phyloP scores from a whole-genome alignment of 1,139 yeast genomes.

The Geotrichum reessii region DNA sequence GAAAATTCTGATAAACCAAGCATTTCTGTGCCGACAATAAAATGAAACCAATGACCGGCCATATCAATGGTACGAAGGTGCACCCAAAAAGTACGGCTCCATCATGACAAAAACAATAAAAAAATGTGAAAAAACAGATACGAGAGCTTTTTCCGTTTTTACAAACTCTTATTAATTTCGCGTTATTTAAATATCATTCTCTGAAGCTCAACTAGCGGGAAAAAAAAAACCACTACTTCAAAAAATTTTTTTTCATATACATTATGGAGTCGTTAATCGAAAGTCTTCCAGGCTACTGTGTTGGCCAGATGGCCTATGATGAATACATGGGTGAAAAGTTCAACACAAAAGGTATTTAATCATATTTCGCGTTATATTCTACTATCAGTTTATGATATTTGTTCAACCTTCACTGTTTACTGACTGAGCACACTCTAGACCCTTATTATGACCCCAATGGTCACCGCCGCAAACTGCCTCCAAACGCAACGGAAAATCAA shows the following conservation, averaged over 20 bases:
- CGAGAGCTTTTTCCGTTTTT: neutral
- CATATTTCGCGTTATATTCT: neutral
- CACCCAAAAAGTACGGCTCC: neutral
- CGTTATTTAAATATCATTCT: neutral
- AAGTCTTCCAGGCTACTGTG: slow-evolving; percentile 52
- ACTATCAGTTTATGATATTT: neutral
- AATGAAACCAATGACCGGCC: neutral
- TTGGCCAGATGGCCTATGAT: slow-evolving; percentile 53
- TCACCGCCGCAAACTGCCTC: slow-evolving; percentile 53
- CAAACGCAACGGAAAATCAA: slow-evolving; percentile 55
- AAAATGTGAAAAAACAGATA: neutral
- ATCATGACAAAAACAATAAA: neutral
- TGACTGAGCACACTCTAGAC: slow-evolving; percentile 35
- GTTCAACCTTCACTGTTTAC: neutral
- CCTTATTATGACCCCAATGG: slow-evolving; percentile 55
- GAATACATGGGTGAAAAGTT: slow-evolving; percentile 58
- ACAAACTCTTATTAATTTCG: neutral
- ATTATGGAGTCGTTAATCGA: slow-evolving; percentile 34
- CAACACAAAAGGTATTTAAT: slow-evolving; percentile 43
- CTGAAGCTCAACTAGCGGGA: neutral
- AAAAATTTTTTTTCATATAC: neutral
- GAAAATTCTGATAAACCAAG: neutral
- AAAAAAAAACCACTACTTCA: neutral
- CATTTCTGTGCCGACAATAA: neutral
- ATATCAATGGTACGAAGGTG: neutral